Evolutionary conservation across 371 early-diverging fungal genomes (phyloP).

Genomic region (Mortierella sp.): DNA sequence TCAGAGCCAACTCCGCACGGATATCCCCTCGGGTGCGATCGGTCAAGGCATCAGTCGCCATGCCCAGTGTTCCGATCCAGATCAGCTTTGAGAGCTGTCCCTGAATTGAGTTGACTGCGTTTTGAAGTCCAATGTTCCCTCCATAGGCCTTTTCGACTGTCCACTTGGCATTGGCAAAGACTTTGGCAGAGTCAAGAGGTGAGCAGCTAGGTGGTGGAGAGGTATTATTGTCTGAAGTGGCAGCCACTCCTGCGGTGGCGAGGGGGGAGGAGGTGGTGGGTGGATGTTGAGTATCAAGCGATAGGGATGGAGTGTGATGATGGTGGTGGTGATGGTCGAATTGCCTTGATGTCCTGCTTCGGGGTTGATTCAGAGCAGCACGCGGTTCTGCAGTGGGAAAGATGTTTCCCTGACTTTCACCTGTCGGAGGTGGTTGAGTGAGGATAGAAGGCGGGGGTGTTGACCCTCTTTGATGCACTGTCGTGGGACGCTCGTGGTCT

Average conservation of each 20-base stretch:
- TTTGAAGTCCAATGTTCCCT: slow-evolving; percentile 93
- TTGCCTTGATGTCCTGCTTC: slow-evolving; percentile 20
- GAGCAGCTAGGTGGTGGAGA: slow-evolving; percentile 28
- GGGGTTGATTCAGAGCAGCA: slow-evolving; percentile 35
- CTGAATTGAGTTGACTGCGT: slow-evolving; percentile 80
- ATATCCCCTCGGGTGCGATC: slow-evolving; percentile 69
- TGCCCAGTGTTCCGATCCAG: slow-evolving; percentile 84
- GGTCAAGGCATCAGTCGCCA: slow-evolving; percentile 75
- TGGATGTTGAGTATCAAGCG: not conserved
- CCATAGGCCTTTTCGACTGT: slow-evolving; percentile 74
- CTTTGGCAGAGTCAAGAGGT: slow-evolving; percentile 56
- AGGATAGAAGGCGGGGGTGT: slow-evolving; percentile 37
- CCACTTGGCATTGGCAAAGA: slow-evolving; percentile 69
- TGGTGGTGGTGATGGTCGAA: not conserved
- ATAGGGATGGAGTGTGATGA: not conserved
- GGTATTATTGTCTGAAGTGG: not conserved
- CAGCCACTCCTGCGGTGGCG: not conserved
- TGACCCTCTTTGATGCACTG: slow-evolving; percentile 17
- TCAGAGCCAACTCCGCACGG: slow-evolving; percentile 62
- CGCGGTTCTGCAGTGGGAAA: slow-evolving; percentile 32
- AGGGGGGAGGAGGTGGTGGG: not conserved
- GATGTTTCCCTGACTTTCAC: slow-evolving; percentile 11
- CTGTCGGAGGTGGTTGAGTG: slow-evolving; percentile 12
- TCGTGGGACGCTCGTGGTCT: slow-evolving; percentile 22
- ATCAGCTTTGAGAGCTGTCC: slow-evolving; percentile 62